A percentile compares a stretch with the other conserved stretches of the same genome.
Evolutionary conservation across 345 rosid genomes (phyloP).

Genomic region (Euclidium syriacum): DNA sequence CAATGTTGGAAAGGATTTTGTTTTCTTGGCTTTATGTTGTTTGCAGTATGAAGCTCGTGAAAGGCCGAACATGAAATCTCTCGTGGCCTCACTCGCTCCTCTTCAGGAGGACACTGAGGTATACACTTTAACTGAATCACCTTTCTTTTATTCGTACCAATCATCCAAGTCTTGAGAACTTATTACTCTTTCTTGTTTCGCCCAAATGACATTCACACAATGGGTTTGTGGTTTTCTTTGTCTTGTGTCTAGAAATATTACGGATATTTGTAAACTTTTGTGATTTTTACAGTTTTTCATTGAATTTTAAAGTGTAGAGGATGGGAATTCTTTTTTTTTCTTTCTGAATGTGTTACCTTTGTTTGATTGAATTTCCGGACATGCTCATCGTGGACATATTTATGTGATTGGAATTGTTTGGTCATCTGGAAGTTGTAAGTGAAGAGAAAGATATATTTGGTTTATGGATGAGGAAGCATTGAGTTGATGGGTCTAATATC

Average conservation of each 20-base stretch:
- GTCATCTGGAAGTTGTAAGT: constrained; percentile 48
- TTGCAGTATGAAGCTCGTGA: constrained; percentile 84
- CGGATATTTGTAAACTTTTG: not conserved
- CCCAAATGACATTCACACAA: too few species aligned
- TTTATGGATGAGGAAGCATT: constrained; percentile 96
- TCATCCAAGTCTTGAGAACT: not conserved
- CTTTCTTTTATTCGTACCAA: not conserved
- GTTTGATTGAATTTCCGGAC: not conserved
- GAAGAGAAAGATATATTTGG: constrained; percentile 79
- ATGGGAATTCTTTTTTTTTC: constrained; percentile 6
- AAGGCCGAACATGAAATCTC: constrained; percentile 83
- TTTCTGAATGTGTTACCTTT: not conserved
- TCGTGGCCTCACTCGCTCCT: constrained; percentile 57
- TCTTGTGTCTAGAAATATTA: not conserved
- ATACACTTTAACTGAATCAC: not conserved
- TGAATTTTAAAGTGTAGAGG: not conserved
- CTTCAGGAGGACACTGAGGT: constrained; percentile 79
- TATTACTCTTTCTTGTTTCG: constrained; percentile 9
- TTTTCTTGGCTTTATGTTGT: constrained; percentile 77
- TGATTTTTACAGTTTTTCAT: not conserved
- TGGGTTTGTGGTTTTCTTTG: constrained; percentile 11
- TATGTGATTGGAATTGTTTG: too few species aligned
- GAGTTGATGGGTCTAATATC: constrained; percentile 96
- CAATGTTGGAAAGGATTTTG: constrained; percentile 79
- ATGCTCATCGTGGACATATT: not conserved